phyloP scores from a whole-genome alignment of 108 stramenopile genomes.

The Skeletonema menzelii region DNA sequence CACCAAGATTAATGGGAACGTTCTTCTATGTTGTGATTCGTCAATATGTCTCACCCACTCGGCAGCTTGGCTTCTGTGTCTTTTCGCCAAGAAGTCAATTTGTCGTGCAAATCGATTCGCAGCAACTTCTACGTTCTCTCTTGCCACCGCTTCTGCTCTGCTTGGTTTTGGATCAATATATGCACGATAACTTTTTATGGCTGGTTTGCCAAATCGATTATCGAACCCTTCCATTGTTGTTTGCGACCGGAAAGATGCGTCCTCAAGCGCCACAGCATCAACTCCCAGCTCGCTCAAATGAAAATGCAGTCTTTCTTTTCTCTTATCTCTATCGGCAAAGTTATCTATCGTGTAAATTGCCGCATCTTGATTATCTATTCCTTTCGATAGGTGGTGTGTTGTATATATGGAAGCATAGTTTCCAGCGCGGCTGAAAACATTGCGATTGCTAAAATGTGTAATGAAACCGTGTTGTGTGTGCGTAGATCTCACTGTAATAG shows the following conservation, averaged over 20 bases:
- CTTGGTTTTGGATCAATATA: slow-evolving; percentile 63
- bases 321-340: slow-evolving; percentile 8
- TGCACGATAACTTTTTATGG: slow-evolving; percentile 76
- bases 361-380: slow-evolving; percentile 1
- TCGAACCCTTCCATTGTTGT: slow-evolving; percentile 67
- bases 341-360: background rate
- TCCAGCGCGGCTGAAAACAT: background rate
- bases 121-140: slow-evolving; percentile 54
- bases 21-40: slow-evolving; percentile 27
- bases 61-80: slow-evolving; percentile 64
- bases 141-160: slow-evolving; percentile 36
- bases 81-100: slow-evolving; percentile 78
- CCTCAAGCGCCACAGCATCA: slow-evolving; percentile 41
- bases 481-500: background rate
- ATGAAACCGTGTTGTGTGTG: background rate
- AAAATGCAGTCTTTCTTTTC: slow-evolving; percentile 46
- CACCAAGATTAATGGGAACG: slow-evolving; percentile 76
- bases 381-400: background rate
- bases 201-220: slow-evolving; percentile 66
- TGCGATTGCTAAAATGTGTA: background rate
- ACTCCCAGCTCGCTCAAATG: slow-evolving; percentile 48
- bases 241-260: slow-evolving; percentile 61
- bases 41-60: slow-evolving; percentile 83
- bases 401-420: background rate
- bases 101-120: slow-evolving; percentile 70